Evolutionary conservation across 192 early-diverging fungal genomes (phyloP), one percentile per base, ranked within the genome.

Genomic region (Coemansia sp.): DNA sequence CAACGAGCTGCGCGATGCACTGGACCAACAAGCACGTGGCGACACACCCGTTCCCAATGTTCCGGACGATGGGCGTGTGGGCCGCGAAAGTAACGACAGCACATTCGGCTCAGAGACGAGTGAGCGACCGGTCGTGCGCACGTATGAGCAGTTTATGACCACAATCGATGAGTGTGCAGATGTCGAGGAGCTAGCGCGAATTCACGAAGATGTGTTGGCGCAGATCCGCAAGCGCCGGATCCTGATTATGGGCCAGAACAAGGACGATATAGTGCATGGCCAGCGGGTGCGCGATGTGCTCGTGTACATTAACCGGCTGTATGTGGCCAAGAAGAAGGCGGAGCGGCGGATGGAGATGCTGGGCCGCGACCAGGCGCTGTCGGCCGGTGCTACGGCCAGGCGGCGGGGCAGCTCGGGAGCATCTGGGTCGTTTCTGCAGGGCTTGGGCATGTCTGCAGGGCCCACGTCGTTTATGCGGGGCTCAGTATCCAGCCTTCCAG

Each of bases 191-290:
- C 78, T 93, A 47, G 83, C 83, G 40, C 64, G 78, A 5, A 87
- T 91, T n/a, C 62, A 81, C 21, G 87, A 92, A 56, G 86, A 85
- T 47, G 83, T 94, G 47, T 63, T 89, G 31, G 85, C 86, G 12
- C 89, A 94, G 69, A 89, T 93, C 47, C 79, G 87, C 22, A 88
- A 87, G 55, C 89, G 90, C 47, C 67, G 71, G 47, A 63, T 83
- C 14, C 57, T 69, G 61, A 69, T 84, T 68, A 88, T 72, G 52
- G 86, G 87, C 44, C 85, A 84, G 53, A 81, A 82, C 62, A 82
- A 83, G 46, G 84, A 87, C 57, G 92, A 94, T 50, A 87, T 91
- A 36, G 85, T 94, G n/a, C 86, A 94, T 57, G 91, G 92, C 3
- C 84, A 86, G 68, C 85, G 85, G 14, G 92, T 94, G 8, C 66